Conservation (phyloP, 2,329 filamentous ascomycete genomes). For the Fusarium concolor region DNA sequence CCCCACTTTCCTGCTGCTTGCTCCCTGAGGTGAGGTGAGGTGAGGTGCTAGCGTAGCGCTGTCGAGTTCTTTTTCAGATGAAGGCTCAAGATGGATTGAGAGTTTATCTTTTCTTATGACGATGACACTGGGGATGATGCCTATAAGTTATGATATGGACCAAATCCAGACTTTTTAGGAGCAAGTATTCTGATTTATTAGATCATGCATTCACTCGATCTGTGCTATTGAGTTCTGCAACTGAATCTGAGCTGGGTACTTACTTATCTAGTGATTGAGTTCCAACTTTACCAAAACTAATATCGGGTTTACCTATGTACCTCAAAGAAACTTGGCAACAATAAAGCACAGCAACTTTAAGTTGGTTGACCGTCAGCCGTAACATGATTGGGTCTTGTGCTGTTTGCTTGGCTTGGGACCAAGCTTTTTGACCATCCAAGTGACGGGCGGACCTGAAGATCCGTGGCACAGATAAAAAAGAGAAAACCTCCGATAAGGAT, state of each 20-base stretch:
- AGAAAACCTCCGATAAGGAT: slow-evolving; percentile 2
- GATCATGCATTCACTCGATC: not conserved
- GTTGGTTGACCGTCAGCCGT: not conserved
- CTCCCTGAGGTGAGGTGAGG: not conserved
- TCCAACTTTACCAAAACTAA: not conserved
- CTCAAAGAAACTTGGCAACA: slow-evolving; percentile 4
- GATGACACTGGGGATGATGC: not conserved
- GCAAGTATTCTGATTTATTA: not conserved
- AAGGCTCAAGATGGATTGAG: not conserved
- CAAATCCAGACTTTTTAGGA: not conserved
- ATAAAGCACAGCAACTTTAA: not conserved
- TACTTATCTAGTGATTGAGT: not conserved
- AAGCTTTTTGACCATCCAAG: slow-evolving; percentile 31
- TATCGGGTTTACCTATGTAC: not conserved
- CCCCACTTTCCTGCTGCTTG: slow-evolving; percentile 35
- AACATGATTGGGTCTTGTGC: slow-evolving; percentile 21
- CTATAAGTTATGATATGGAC: not conserved
- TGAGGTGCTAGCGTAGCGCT: not conserved
- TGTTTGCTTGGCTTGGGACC: slow-evolving; percentile 3
- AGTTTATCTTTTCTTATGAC: not conserved
- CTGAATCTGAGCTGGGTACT: not conserved
- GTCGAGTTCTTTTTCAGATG: not conserved
- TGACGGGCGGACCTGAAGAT: slow-evolving; percentile 33
- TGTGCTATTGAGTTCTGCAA: not conserved
- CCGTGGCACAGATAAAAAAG: slow-evolving; percentile 16